phyloP scores from a whole-genome alignment of 192 early-diverging fungal genomes.

The Backusella tuberculispora region DNA sequence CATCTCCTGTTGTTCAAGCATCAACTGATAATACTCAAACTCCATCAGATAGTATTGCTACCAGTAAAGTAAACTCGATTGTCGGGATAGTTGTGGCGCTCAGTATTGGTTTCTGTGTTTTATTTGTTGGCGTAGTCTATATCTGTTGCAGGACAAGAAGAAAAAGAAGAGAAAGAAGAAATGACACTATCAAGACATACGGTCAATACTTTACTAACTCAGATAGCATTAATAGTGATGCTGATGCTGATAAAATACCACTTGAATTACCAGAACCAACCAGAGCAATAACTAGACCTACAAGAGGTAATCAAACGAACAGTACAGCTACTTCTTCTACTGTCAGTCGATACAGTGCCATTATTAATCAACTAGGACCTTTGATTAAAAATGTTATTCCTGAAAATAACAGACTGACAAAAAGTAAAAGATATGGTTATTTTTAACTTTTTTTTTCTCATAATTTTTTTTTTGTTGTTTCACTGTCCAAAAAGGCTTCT shows the following conservation, averaged over 20 bases:
- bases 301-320: not conserved
- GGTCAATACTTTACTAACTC: not conserved
- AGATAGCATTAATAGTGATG: not conserved
- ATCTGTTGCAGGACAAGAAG: not conserved
- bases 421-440: not conserved
- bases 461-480: not conserved
- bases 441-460: not conserved
- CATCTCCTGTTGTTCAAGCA: not conserved
- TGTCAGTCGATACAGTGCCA: slow-evolving; percentile 9
- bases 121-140: not conserved
- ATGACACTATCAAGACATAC: not conserved
- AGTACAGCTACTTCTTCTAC: not conserved
- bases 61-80: not conserved
- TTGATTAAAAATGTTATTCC: not conserved
- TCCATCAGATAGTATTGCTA: not conserved
- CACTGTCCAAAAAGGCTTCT: not conserved
- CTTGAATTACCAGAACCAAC: not conserved
- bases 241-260: not conserved
- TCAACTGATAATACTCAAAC: not conserved
- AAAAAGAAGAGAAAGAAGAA: not conserved
- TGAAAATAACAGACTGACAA: not conserved
- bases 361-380: not conserved
- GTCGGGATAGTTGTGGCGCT: not conserved
- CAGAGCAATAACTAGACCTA: not conserved
- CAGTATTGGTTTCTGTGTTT: not conserved